Conservation (phyloP, 108 stramenopile species). For the Cylindrotheca fusiformis region DNA sequence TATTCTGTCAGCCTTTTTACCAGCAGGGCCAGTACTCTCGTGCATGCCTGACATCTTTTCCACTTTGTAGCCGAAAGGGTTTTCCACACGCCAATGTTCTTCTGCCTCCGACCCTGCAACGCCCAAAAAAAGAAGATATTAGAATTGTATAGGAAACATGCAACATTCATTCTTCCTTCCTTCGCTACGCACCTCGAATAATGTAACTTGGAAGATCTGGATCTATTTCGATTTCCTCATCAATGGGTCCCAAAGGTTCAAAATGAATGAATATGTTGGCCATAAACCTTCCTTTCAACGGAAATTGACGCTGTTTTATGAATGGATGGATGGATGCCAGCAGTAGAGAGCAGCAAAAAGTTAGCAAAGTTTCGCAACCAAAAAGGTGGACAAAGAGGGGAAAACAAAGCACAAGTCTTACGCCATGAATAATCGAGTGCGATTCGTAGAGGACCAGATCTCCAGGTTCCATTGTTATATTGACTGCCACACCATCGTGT, state of each 20-base stretch:
- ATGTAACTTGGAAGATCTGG: conserved; percentile 46
- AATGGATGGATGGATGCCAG: neutral
- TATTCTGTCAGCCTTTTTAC: too few species aligned
- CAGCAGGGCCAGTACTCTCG: too few species aligned
- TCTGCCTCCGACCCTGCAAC: too few species aligned
- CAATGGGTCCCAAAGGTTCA: conserved; percentile 52
- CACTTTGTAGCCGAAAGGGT: too few species aligned
- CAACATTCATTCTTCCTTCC: too few species aligned
- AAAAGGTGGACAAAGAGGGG: too few species aligned
- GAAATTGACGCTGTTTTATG: conserved; percentile 61
- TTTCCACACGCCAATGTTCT: too few species aligned
- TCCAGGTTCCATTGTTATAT: conserved; percentile 83
- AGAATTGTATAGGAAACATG: too few species aligned
- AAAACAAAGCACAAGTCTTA: too few species aligned
- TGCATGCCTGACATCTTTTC: too few species aligned
- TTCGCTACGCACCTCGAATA: conserved; percentile 37
- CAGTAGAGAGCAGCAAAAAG: neutral
- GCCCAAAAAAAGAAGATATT: too few species aligned
- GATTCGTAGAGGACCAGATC: conserved; percentile 92
- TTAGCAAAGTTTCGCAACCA: too few species aligned
- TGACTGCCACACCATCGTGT: conserved; percentile 83
- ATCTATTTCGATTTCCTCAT: conserved; percentile 5
- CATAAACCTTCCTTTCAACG: conserved; percentile 76
- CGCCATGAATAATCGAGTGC: conserved; percentile 88
- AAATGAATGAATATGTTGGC: conserved; percentile 81